phyloP scores from a whole-genome alignment of 2,329 filamentous ascomycete species.

The Juglanconis oblonga region DNA sequence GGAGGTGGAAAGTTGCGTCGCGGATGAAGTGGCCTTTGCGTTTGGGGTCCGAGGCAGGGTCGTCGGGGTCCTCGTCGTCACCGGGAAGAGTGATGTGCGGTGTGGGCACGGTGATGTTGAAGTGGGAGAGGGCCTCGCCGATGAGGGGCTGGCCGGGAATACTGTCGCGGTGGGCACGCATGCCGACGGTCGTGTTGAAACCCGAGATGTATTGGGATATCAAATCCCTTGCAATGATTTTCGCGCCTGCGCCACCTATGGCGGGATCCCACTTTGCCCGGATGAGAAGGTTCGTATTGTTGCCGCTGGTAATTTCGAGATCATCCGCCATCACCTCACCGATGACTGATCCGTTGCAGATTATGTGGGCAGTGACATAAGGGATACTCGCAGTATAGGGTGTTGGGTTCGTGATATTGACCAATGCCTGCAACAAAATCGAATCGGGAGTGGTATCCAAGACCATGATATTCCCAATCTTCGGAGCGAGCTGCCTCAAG shows the following conservation, averaged over 20 bases:
- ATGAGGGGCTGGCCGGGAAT: conserved; percentile 73
- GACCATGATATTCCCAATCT: conserved; percentile 69
- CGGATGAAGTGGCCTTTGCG: conserved; percentile 68
- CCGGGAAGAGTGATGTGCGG: conserved; percentile 64
- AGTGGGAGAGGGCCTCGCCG: conserved; percentile 67
- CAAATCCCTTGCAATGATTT: conserved; percentile 64
- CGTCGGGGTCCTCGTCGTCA: conserved; percentile 34
- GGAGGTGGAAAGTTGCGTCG: conserved; percentile 80
- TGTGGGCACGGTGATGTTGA: conserved; percentile 69
- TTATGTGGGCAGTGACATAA: conserved; percentile 71
- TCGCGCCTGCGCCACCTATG: conserved; percentile 60
- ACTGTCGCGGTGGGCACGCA: conserved; percentile 67
- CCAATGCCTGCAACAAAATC: conserved; percentile 65
- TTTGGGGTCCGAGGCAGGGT: conserved; percentile 18
- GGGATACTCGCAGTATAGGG: conserved; percentile 81
- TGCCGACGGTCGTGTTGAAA: conserved; percentile 74
- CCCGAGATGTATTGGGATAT: conserved; percentile 87
- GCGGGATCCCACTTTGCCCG: conserved; percentile 73
- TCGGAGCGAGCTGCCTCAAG: conserved; percentile 51
- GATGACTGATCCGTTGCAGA: conserved; percentile 70
- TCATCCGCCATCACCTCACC: conserved; percentile 70
- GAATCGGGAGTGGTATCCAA: conserved; percentile 69
- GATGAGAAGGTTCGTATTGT: conserved; percentile 68
- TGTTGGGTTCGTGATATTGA: conserved; percentile 90
- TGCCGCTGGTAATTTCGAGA: conserved; percentile 62